Evolutionary conservation across 2,329 filamentous ascomycete genomes (phyloP).

Genomic region (Cercospora brassicicola): DNA sequence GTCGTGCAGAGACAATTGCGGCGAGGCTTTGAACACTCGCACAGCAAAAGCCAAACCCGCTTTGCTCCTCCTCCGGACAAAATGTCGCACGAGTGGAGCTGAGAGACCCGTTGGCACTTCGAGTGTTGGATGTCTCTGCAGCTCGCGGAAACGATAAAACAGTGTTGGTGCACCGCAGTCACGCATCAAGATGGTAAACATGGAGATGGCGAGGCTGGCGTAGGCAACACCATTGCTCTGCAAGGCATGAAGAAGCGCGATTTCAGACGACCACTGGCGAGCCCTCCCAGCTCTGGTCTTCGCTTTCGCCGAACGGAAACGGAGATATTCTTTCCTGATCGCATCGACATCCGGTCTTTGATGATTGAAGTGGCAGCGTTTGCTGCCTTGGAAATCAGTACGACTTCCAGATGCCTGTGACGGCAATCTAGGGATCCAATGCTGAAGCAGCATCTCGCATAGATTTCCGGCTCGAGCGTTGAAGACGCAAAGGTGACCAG

Average conservation of each 20-base stretch:
- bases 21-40: conserved; percentile 3
- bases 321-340: neutral
- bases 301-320: neutral
- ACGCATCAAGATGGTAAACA: conserved; percentile 7
- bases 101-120: conserved; percentile 5
- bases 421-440: conserved; percentile 9
- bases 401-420: neutral
- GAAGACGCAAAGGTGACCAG: conserved; percentile 10
- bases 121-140: conserved; percentile 7
- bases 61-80: neutral
- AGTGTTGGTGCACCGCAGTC: neutral
- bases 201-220: neutral
- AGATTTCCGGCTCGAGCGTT: neutral
- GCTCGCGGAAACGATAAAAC: conserved; percentile 6
- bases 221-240: conserved; percentile 9
- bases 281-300: neutral
- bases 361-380: neutral
- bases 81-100: conserved; percentile 5
- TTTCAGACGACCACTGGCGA: neutral
- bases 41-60: neutral
- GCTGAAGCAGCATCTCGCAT: conserved; percentile 13
- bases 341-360: neutral
- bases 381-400: neutral
- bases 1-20: neutral
- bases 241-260: conserved; percentile 12